Percentiles rank a stretch among this genome's conserved stretches.
These are phyloP conservation scores for Nannizziopsis barbatae DNA, from an alignment of 2,329 filamentous ascomycete species.

Conservation along the genomic window DNA sequence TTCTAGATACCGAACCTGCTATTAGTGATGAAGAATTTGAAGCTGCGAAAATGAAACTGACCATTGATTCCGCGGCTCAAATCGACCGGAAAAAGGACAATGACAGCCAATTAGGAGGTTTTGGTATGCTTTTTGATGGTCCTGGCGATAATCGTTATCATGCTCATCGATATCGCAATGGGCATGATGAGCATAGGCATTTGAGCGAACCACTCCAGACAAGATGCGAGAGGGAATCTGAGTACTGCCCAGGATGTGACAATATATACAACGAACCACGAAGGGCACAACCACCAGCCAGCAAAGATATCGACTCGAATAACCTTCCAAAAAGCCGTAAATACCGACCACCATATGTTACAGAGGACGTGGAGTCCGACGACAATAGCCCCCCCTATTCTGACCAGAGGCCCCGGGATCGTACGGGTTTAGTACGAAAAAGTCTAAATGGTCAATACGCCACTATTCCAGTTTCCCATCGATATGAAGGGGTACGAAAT, in stretches of 20 bases:
- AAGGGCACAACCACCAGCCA: background rate
- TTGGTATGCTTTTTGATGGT: constrained; percentile 14
- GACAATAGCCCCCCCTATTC: background rate
- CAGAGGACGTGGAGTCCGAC: background rate
- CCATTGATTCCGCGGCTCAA: background rate
- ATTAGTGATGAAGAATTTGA: constrained; percentile 8
- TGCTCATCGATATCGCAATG: background rate
- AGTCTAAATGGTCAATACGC: too few species aligned
- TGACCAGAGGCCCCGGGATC: background rate
- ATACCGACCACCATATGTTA: background rate
- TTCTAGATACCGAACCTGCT: constrained; percentile 3
- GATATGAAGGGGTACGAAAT: background rate
- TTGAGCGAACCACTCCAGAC: background rate
- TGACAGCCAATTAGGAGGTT: constrained; percentile 5
- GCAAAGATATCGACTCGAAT: background rate
- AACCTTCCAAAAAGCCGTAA: background rate
- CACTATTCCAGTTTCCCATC: background rate
- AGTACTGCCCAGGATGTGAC: constrained; percentile 1
- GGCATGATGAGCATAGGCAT: constrained; percentile 2
- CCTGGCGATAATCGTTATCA: constrained; percentile 3
- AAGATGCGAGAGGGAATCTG: background rate
- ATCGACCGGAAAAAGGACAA: background rate
- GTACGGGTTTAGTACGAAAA: too few species aligned
- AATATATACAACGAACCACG: background rate
- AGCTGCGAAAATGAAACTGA: background rate